Conservation (phyloP, 805 yeast genomes). For the Candida maltosa region DNA sequence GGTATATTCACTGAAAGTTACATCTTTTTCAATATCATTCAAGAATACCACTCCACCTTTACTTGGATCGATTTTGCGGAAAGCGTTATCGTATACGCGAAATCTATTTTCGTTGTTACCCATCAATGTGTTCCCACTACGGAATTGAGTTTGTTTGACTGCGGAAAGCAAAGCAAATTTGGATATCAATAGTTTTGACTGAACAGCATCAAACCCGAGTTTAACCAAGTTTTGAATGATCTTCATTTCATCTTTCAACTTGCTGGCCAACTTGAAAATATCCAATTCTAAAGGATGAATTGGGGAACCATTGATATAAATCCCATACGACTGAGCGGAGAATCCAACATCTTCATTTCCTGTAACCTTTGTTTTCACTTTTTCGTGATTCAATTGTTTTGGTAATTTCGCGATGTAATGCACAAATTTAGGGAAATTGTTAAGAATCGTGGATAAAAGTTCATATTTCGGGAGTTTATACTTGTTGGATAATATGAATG, state of each 20-base stretch:
- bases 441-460: conserved; percentile 35
- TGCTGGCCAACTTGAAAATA: conserved; percentile 41
- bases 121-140: conserved; percentile 28
- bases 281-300: conserved; percentile 45
- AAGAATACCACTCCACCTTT: conserved; percentile 57
- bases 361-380: conserved; percentile 21
- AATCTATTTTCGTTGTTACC: conserved; percentile 34
- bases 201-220: conserved; percentile 28
- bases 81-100: conserved; percentile 24
- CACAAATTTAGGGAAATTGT: conserved; percentile 57
- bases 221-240: conserved; percentile 19
- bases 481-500: conserved; percentile 28
- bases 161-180: conserved; percentile 41
- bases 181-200: conserved; percentile 29
- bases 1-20: conserved; percentile 45
- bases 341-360: conserved; percentile 36
- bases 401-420: conserved; percentile 23
- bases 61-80: conserved; percentile 10
- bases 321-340: conserved; percentile 39
- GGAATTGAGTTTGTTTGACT: conserved; percentile 32
- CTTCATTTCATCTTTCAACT: conserved; percentile 22
- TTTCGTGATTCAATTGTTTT: conserved; percentile 11
- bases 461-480: conserved; percentile 21
- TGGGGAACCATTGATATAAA: conserved; percentile 71
- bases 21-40: conserved; percentile 72